Conservation (phyloP, 306 rosid genomes). For the Mimosa pudica region DNA sequence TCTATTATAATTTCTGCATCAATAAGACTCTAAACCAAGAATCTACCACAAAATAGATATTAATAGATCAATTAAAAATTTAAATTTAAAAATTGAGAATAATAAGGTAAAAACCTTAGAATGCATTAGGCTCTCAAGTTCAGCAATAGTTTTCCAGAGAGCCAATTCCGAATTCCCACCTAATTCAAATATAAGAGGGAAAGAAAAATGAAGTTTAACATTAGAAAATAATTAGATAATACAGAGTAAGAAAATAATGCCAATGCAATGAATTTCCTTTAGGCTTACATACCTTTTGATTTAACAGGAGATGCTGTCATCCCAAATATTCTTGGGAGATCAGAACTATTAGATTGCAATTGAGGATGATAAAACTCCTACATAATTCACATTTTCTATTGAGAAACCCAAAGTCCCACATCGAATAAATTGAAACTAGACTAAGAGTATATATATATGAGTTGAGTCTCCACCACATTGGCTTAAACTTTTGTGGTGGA, state of each 20-base stretch:
- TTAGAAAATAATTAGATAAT: neutral
- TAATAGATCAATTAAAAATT: neutral
- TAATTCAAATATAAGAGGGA: constrained; percentile 33
- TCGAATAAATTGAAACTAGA: no score
- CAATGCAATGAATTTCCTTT: constrained; percentile 10
- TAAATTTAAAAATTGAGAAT: neutral
- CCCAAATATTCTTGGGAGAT: constrained; percentile 81
- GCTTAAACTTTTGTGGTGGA: no score
- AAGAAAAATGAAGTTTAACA: constrained; percentile 26
- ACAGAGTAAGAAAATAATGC: neutral
- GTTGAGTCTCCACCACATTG: no score
- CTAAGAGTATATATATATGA: no score
- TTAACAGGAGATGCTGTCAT: constrained; percentile 95
- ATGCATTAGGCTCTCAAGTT: constrained; percentile 68
- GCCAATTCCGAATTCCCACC: constrained; percentile 52
- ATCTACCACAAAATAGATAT: neutral
- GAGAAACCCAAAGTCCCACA: no score
- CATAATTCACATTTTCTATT: no score
- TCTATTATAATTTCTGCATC: no score
- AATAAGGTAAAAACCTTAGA: constrained; percentile 64
- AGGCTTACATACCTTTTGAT: constrained; percentile 61
- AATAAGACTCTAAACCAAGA: no score
- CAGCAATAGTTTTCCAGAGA: constrained; percentile 50
- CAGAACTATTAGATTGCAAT: constrained; percentile 39
- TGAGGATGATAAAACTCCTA: constrained; percentile 82